phyloP scores from a whole-genome alignment of 1,284 basidiomycete species.

The Rhodotorula sp. region DNA sequence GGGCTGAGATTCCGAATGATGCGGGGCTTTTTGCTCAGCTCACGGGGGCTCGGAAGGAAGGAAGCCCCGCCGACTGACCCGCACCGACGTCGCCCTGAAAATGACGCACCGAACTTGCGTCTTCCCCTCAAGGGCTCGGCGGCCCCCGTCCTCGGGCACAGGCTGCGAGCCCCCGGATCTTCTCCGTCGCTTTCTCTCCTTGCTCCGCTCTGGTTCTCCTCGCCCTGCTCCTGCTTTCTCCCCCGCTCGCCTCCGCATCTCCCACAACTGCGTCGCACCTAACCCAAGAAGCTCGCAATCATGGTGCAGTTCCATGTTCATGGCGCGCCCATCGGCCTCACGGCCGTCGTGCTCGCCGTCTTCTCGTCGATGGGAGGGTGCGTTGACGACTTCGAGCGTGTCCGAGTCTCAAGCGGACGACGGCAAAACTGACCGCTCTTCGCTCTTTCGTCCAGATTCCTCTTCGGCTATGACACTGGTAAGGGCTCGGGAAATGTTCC shows the following conservation, averaged over 20 bases:
- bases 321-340: conserved; percentile 48
- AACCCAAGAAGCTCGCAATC: not conserved
- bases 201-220: not conserved
- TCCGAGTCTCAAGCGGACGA: not conserved
- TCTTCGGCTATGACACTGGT: conserved; percentile 33
- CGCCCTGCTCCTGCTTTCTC: not conserved
- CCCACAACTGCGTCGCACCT: not conserved
- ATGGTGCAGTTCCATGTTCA: conserved; percentile 6
- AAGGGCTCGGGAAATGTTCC: not conserved
- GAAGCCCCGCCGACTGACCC: no score
- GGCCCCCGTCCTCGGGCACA: no score
- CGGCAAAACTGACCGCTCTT: not conserved
- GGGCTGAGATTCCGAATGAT: no score
- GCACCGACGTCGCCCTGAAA: no score
- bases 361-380: conserved; percentile 77
- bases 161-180: not conserved
- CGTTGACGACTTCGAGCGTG: conserved; percentile 59
- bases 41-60: no score
- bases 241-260: not conserved
- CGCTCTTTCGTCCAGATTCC: conserved; percentile 1
- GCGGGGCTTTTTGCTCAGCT: no score
- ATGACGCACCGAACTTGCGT: no score
- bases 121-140: no score
- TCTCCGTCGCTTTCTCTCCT: not conserved
- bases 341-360: conserved; percentile 66